phyloP scores from a whole-genome alignment of 2,329 filamentous ascomycete species.

The Cadophora sp. region DNA sequence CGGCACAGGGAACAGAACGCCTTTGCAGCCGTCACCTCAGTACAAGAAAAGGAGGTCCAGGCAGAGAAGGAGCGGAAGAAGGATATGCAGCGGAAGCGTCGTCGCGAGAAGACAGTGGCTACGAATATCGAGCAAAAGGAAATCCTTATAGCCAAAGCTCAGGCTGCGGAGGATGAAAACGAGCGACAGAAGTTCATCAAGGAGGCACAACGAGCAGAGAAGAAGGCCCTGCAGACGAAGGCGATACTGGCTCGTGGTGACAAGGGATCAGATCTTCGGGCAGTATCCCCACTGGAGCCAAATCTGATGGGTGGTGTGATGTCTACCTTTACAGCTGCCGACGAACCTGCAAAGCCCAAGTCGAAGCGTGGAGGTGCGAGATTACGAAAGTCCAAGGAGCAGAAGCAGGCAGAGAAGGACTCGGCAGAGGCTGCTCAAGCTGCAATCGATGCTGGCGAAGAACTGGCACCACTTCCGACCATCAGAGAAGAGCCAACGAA shows the following conservation, averaged over 20 bases:
- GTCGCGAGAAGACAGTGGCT: constrained; percentile 94
- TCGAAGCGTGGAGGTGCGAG: constrained; percentile 61
- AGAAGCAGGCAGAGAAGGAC: constrained; percentile 81
- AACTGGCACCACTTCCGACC: constrained; percentile 62
- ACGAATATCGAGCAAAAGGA: constrained; percentile 92
- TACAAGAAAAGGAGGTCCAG: constrained; percentile 86
- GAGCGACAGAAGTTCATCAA: constrained; percentile 82
- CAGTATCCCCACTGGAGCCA: constrained; percentile 73
- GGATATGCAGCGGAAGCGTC: constrained; percentile 97
- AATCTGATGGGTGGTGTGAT: constrained; percentile 86
- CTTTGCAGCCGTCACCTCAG: constrained; percentile 81
- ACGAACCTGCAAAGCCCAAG: constrained; percentile 57
- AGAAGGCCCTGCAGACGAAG: constrained; percentile 91
- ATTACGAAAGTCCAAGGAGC: constrained; percentile 89
- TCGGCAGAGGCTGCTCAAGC: constrained; percentile 88
- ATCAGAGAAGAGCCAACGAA: constrained; percentile 51
- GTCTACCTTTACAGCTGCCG: constrained; percentile 75
- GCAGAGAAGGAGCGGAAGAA: constrained; percentile 99
- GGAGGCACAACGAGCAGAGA: constrained; percentile 88
- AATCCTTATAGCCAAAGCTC: constrained; percentile 78
- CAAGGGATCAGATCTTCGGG: constrained; percentile 74
- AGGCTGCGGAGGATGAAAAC: constrained; percentile 79
- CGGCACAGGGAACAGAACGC: constrained; percentile 81
- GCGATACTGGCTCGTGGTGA: constrained; percentile 86
- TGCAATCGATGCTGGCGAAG: constrained; percentile 79